Evolutionary conservation across 2,329 filamentous ascomycete genomes (phyloP).

Genomic region (Calonectria pteridis): DNA sequence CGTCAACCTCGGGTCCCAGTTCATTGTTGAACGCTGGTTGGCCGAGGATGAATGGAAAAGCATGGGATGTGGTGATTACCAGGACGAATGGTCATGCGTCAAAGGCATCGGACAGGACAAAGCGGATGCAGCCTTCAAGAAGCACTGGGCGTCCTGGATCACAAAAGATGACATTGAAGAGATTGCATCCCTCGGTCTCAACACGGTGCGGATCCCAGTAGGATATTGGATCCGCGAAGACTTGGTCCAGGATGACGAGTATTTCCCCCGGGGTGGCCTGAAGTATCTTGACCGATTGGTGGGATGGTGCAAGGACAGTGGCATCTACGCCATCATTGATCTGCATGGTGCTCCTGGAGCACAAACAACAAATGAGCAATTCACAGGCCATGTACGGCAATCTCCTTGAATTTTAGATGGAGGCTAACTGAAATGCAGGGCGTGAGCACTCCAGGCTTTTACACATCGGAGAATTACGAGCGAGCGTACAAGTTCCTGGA

Average conservation of each 20-base stretch:
- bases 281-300: constrained; percentile 43
- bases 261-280: constrained; percentile 40
- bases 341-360: constrained; percentile 41
- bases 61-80: constrained; percentile 42
- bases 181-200: constrained; percentile 39
- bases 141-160: constrained; percentile 44
- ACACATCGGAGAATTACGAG: constrained; percentile 66
- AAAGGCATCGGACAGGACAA: constrained; percentile 39
- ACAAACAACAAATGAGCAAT: constrained; percentile 40
- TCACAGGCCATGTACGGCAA: constrained; percentile 43
- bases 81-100: constrained; percentile 45
- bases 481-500: constrained; percentile 66
- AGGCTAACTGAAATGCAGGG: constrained; percentile 12
- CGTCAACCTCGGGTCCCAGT: constrained; percentile 45
- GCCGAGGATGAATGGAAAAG: constrained; percentile 34
- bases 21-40: constrained; percentile 46
- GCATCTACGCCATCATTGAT: constrained; percentile 43
- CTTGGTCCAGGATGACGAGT: constrained; percentile 35
- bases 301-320: constrained; percentile 41
- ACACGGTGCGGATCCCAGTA: constrained; percentile 44
- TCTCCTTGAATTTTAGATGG: accelerated
- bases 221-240: constrained; percentile 45
- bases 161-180: constrained; percentile 38
- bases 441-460: constrained; percentile 61
- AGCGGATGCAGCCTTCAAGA: constrained; percentile 39